Base-by-base conservation (phyloP, 805 yeast genomes). In the Ogataea siamensis region DNA sequence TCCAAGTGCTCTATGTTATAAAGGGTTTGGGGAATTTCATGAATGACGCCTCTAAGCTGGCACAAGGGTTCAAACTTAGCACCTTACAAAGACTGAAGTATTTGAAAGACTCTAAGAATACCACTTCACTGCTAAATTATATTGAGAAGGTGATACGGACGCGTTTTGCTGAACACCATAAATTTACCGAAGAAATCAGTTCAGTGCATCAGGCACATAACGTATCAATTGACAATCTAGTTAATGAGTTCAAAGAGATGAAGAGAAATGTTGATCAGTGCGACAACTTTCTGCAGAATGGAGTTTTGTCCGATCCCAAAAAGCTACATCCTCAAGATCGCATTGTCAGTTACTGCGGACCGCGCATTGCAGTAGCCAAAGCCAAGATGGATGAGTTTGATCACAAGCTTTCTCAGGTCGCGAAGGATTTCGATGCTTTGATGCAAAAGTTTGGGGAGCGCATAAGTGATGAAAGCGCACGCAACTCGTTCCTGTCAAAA, bases 401-500 rank as follows among this genome's bases (percentile, higher is more conserved):
- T 20, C 74, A 66, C 34, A 84, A 78, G 47, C 66, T 77, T 7
- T 63, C 62, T 16, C 62, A 64, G 33, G 76, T 85, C 0, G 61
- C 73, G 42, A 63, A 64, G 18, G 77, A 71, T 32, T 73, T 81
- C 44, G 76, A 76, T 19, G 71, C 73, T 38, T 55, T 80, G 40
- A 78, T 84, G 86, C 65, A 66, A 37, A 80, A 76, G 56, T 84
- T 78, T 54, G 94, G 91, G 7, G 94, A 84, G 56, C 79, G 78
- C 50, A 73, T 76, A 2, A 44, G 54, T 3, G 75, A 73, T 38
- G 73, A 70, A 24, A 66, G 74, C 15, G 71, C 76, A 6, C 71
- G 76, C 49, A 78, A 75, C 50, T 62, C 76, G 0, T 84, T 84
- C 54, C 74, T 84, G 56, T 64, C 73, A 42, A 78, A 76, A 53